Evolutionary conservation across 495 filamentous ascomycete genomes (phyloP).

Genomic region (Extremus antarcticus): DNA sequence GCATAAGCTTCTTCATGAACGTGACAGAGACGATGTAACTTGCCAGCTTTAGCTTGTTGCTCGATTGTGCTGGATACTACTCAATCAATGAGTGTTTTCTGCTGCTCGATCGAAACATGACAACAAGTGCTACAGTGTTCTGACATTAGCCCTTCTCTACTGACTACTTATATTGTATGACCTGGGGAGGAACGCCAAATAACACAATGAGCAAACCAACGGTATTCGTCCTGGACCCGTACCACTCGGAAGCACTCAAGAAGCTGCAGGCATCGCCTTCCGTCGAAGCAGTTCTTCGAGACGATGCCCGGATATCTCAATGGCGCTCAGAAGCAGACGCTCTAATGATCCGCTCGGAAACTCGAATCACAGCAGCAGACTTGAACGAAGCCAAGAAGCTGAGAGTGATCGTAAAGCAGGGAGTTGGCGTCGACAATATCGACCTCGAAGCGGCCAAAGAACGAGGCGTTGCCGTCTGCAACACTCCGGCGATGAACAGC

Average conservation of each 20-base stretch:
- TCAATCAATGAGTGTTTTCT: too few relatives aligned
- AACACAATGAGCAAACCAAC: slow-evolving; percentile 5
- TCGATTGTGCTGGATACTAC: too few relatives aligned
- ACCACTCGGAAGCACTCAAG: slow-evolving; percentile 4
- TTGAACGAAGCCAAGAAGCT: slow-evolving; percentile 15
- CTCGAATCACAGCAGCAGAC: slow-evolving; percentile 1
- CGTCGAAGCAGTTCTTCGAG: background rate
- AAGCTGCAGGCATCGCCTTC: background rate
- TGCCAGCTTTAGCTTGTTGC: too few relatives aligned
- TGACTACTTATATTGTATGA: too few relatives aligned
- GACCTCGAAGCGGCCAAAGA: slow-evolving; percentile 8
- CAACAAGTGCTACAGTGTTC: too few relatives aligned
- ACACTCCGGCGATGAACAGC: slow-evolving; percentile 23
- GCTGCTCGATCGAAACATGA: too few relatives aligned
- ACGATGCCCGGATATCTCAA: slow-evolving; percentile 1
- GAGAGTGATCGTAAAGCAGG: slow-evolving; percentile 32
- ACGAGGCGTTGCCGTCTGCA: slow-evolving; percentile 9
- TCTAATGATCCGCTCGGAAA: slow-evolving; percentile 9
- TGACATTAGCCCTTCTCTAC: too few relatives aligned
- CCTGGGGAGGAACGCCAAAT: too few relatives aligned
- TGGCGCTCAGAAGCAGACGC: slow-evolving; percentile 4
- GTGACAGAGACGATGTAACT: too few relatives aligned
- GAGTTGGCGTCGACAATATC: slow-evolving; percentile 22
- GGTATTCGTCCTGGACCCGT: slow-evolving; percentile 8
- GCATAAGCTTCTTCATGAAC: too few relatives aligned